Base-by-base conservation (phyloP, 2,329 filamentous ascomycete genomes). In the Coniochaeta sp. region DNA sequence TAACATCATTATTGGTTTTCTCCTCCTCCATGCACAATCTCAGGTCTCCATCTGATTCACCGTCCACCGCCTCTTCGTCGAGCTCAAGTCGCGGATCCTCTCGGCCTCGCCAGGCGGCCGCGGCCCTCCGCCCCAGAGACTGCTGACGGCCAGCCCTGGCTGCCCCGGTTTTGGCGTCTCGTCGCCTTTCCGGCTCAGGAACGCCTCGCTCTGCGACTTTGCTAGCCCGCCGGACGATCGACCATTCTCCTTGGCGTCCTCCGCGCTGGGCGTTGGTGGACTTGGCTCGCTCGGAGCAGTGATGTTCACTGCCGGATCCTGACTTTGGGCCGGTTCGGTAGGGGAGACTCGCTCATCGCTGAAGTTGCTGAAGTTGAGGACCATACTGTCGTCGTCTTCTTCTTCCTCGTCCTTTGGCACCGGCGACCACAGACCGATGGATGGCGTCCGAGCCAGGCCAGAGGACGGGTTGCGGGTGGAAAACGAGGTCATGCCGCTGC, bases 361-460 rank as follows among this genome's bases (percentile, higher is more conserved):
- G 67, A 85, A 84, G 66, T 84, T 78, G 1, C 78, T 77, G 67
- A 85, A 84, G 66, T 84, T 78, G 1, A 82, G 75, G 6, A 83
- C 72, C 66, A 83, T 76, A 57, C 76, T 70, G 57, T 81, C 77
- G 38, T 81, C 77, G 8, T 76, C 73, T 16, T 80, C 77, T 12
- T 68, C 66, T 2, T 68, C 68, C 14, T 65, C 57, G 33, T 62
- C 62, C 44, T 68, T 66, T 58, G 64, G 67, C 22, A 72, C 71
- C 12, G 79, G 77, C 22, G 75, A 76, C 80, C 81, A 81, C 12
- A 83, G 70, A 2, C 79, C 77, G 8, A 79, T 69, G 7, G 80
- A 79, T 24, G 77, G 67, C 1, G 76, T 74, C 3, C 76, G 77
- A 6, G 73, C 71, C 1, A 69, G 63, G 1, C 64, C 59, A 8